These are phyloP conservation scores for Kuraishia borneana DNA, from an alignment of 805 yeast species.

Conservation along the genomic window DNA sequence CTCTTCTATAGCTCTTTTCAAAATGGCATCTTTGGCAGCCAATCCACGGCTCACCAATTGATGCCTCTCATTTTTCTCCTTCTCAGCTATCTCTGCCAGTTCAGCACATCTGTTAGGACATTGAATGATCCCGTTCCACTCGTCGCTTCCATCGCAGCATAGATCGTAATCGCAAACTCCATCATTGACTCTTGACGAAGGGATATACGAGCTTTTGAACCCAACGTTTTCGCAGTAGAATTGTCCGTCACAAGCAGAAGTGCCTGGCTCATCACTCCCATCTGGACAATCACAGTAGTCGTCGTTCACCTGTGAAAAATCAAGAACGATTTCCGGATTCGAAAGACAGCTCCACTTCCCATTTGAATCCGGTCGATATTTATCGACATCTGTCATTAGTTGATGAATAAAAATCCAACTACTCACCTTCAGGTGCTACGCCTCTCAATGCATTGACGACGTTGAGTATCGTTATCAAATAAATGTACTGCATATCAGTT, in stretches of 20 bases:
- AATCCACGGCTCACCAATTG: conserved; percentile 21
- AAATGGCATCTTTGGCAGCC: conserved; percentile 18
- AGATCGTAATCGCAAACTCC: conserved; percentile 83
- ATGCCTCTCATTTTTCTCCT: conserved; percentile 7
- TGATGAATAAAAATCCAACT: not conserved
- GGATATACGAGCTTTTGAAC: conserved; percentile 47
- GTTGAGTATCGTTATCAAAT: no score
- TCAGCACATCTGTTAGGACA: conserved; percentile 51
- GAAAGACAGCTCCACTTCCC: conserved; percentile 61
- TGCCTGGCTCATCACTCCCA: conserved; percentile 96
- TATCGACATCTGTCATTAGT: conserved; percentile 19
- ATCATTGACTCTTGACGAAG: conserved; percentile 65
- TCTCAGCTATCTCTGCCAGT: conserved; percentile 28
- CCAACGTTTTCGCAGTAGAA: conserved; percentile 80
- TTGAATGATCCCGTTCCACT: conserved; percentile 25
- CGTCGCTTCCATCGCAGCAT: conserved; percentile 96
- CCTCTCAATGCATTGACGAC: conserved; percentile 1
- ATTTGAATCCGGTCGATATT: conserved; percentile 39
- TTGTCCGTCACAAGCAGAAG: conserved; percentile 57
- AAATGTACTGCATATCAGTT: no score
- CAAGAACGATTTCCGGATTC: conserved; percentile 53
- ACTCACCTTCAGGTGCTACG: conserved; percentile 2
- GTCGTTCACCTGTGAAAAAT: conserved; percentile 64
- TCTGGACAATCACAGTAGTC: conserved; percentile 95
- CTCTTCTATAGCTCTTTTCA: conserved; percentile 15